Percentiles rank a stretch among this genome's conserved stretches.
These are phyloP conservation scores for Hymenoscyphus repandus DNA, from an alignment of 2,329 filamentous ascomycete species.

Conservation along the genomic window DNA sequence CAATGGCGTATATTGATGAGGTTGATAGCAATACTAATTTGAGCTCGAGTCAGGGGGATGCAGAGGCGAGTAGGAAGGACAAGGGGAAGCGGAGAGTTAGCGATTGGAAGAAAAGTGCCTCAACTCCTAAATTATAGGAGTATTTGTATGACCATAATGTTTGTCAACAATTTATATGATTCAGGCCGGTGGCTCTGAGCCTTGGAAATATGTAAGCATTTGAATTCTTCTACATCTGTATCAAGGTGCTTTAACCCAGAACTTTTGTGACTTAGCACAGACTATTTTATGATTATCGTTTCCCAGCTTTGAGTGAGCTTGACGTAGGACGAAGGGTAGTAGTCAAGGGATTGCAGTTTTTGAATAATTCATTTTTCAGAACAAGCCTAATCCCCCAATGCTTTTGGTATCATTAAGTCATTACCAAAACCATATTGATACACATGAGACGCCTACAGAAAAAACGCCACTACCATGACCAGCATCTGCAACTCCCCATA, in stretches of 20 bases:
- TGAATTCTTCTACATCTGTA: too few species aligned
- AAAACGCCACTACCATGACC: slow-evolving; percentile 6
- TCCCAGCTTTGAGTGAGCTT: too few species aligned
- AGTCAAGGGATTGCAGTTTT: too few species aligned
- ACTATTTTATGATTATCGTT: too few species aligned
- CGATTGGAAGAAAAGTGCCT: slow-evolving; percentile 26
- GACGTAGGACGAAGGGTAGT: too few species aligned
- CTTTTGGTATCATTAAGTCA: slow-evolving; percentile 1
- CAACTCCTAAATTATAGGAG: slow-evolving; percentile 24
- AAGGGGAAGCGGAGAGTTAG: slow-evolving; percentile 18
- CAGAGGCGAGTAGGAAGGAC: slow-evolving; percentile 25
- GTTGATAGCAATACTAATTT: slow-evolving; percentile 42
- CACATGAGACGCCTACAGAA: background rate
- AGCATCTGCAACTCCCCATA: slow-evolving; percentile 4
- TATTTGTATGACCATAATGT: background rate
- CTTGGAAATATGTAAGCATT: too few species aligned
- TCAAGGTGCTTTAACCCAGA: too few species aligned
- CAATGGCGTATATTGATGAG: slow-evolving; percentile 51
- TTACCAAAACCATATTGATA: slow-evolving; percentile 4
- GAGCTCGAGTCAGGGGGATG: slow-evolving; percentile 35
- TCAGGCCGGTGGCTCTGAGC: too few species aligned
- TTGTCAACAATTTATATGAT: too few species aligned
- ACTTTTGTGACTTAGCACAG: too few species aligned
- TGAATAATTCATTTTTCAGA: too few species aligned
- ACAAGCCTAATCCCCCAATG: background rate